phyloP scores from a whole-genome alignment of 1,284 basidiomycete species.

The Puccinia horiana region DNA sequence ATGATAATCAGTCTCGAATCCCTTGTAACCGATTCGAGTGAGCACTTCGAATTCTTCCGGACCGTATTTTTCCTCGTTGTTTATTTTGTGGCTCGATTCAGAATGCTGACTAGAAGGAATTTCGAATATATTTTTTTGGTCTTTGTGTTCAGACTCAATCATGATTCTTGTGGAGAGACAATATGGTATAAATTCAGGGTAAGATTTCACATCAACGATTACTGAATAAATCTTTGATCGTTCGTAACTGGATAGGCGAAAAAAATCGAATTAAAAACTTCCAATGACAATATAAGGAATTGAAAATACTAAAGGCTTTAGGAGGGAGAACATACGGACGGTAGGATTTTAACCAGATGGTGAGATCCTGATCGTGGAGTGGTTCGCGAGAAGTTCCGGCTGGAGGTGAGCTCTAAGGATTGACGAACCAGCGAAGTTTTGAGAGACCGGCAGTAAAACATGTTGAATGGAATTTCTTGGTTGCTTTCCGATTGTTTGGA shows the following conservation, averaged over 20 bases:
- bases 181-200: constrained; percentile 16
- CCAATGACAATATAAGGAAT: neutral
- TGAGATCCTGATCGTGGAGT: neutral
- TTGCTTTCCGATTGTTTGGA: no score
- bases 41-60: neutral
- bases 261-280: neutral
- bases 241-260: neutral
- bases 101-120: neutral
- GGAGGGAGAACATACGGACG: constrained; percentile 21
- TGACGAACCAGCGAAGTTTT: no score
- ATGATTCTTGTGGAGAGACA: constrained; percentile 2
- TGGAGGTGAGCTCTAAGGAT: no score
- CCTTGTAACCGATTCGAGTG: constrained; percentile 9
- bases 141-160: neutral
- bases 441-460: no score
- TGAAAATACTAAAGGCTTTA: neutral
- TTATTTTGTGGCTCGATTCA: no score
- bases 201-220: constrained; percentile 10
- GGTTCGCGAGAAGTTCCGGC: neutral
- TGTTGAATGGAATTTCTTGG: no score
- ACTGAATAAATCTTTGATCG: constrained; percentile 16
- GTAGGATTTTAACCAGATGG: constrained; percentile 2
- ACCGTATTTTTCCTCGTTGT: neutral
- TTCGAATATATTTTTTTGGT: neutral
- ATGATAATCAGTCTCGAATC: constrained; percentile 15